Evolutionary conservation across 169 alveolate genomes (phyloP), one percentile per base, ranked within the genome.

Genomic region (Eimeria necatrix): DNA sequence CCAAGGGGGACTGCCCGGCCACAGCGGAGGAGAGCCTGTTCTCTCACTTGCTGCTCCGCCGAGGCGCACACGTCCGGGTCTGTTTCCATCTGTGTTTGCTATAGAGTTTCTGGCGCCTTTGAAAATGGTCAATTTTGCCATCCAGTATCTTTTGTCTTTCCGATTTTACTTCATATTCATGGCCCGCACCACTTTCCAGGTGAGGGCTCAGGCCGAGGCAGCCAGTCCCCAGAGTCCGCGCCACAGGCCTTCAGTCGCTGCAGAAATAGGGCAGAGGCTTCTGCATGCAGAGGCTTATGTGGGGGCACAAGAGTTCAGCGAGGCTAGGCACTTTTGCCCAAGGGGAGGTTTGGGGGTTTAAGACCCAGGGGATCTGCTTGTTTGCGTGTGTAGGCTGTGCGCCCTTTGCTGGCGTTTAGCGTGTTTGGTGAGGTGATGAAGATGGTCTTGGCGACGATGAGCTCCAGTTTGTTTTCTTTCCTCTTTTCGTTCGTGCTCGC

Each of bases 171-270:
- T 97, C 95, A 97, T 97, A 51, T 97, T 97, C 90, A 97, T 97
- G 98, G 98, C 98, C 32, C 94, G 98, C 51, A 97, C 98, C 9
- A 96, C 98, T 9, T 97, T 97, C 96, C 98, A 97, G 97, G 98
- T 97, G 80, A 22, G 4, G 14, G 16, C 16, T 24, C 80, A 68
- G 51, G n/a, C 80, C 80, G 32, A 68, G 9, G 16, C 48, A 41
- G 5, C 22, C 4, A 18, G 48, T 8, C 10, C 49, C 46, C 80
- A 6, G 14, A 68, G 4, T 24, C 41, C 41, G 41, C 41, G 41
- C 41, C 41, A 32, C 41, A 32, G 41, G 41, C 41, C 2, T 32
- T 32, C 41, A 32, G 41, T 32, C 41, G 2, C 41, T 32, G 41
- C 41, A 32, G 41, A 32, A 32, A 32, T 32, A 2, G 41, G 41